Evolutionary conservation across 208 protist species (phyloP), one percentile per base, ranked within the genome.

Genomic region (Leishmania tropica): DNA sequence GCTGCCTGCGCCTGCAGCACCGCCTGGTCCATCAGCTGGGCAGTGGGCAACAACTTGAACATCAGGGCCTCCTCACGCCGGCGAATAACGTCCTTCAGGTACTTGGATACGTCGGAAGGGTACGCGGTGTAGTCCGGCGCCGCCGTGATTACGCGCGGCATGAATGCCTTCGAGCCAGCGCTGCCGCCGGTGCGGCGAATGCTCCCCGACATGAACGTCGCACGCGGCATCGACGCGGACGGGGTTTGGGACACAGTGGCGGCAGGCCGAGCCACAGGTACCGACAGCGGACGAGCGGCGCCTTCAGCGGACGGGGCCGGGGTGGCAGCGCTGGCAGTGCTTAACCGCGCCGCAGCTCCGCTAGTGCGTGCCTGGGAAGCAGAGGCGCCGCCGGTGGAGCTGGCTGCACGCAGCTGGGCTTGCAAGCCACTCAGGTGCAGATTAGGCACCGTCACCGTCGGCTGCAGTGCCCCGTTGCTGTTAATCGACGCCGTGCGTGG

Each of bases 1-100:
- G 80, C 87, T 24, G 81, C 40, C 67, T 87, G 65, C 85, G 94
- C 93, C 81, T 88, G 87, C 68, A 90, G 56, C 17, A 93, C 53
- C 15, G 93, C 76, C 80, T 92, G 88, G 47, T 83, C 54, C 67
- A 96, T 80, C 80, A 90, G 90, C 73, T 95, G 91, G 48, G 76
- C 83, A 74, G 89, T 90, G 77, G 93, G 93, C 77, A 96, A 74
- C 80, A 93, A 78, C 65, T 86, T 90, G 83, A 93, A 51, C 53
- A 86, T 58, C n/a, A 85, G 80, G 19, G 83, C 87, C 56, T 91
- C 89, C 48, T 93, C 88, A 6, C 90, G 83, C 56, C 85, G 81
- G 17, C 82, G 80, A 47, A 83, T 71, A 47, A 94, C 71, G 60
- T 96, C 92, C 85, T 91, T 92, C 58, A 96, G 53, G 62, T 84